These are phyloP conservation scores for Amorphotheca resinae DNA, from an alignment of 495 filamentous ascomycete species.

Conservation along the genomic window DNA sequence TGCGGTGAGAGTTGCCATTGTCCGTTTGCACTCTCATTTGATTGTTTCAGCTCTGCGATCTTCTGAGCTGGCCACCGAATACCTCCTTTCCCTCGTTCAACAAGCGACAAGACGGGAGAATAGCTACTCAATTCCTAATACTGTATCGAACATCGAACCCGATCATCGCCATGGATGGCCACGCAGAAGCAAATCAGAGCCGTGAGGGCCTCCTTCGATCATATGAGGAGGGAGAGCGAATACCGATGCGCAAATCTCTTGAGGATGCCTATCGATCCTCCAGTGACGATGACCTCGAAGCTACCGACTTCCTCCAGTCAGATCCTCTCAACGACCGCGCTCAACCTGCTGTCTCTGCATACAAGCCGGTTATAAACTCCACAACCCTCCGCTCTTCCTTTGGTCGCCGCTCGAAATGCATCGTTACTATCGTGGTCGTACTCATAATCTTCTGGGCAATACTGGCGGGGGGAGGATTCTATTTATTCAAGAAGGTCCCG, in stretches of 20 bases:
- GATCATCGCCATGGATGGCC: no score
- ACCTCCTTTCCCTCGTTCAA: no score
- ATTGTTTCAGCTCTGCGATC: no score
- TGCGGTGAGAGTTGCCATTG: no score
- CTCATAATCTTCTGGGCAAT: constrained; percentile 13
- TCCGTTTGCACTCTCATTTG: no score
- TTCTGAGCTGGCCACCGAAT: no score
- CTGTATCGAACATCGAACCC: no score
- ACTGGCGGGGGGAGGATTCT: constrained; percentile 14
- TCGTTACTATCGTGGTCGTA: constrained; percentile 7
- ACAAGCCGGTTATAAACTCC: background rate
- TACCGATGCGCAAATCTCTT: constrained; percentile 14
- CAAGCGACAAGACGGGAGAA: no score
- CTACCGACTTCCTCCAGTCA: constrained; percentile 18
- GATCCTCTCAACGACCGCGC: constrained; percentile 10
- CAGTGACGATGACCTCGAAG: constrained; percentile 19
- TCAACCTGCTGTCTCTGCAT: constrained; percentile 11
- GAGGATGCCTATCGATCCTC: constrained; percentile 17
- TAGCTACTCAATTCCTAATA: no score
- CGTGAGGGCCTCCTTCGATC: constrained; percentile 19
- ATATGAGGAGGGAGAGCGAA: constrained; percentile 11
- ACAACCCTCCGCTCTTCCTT: constrained; percentile 4
- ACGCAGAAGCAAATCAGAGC: constrained; percentile 12
- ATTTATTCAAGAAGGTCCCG: constrained; percentile 20
- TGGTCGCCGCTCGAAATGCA: constrained; percentile 14